Evolutionary conservation across 768 basidiomycete species (phyloP).

Genomic region (Boletus rubescentipes): DNA sequence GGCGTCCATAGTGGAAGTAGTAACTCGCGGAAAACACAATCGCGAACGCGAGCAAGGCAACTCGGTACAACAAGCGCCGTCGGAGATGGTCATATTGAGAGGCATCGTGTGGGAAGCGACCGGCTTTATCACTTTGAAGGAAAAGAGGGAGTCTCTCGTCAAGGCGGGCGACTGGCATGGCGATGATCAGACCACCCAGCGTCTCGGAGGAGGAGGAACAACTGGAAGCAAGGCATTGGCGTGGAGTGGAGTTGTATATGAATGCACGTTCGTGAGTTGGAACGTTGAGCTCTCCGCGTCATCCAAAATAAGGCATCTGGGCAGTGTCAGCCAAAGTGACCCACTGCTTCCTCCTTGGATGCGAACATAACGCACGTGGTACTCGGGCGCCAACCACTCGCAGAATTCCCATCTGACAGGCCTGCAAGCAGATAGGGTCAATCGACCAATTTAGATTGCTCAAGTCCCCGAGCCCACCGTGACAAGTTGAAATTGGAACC

Average conservation of each 20-base stretch:
- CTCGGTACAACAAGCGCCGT: slow-evolving; percentile 1
- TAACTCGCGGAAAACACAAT: slow-evolving; percentile 15
- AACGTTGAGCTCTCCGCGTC: slow-evolving; percentile 1
- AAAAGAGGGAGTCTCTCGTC: slow-evolving; percentile 8
- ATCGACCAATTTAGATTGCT: not conserved
- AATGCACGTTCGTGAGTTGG: slow-evolving; percentile 26
- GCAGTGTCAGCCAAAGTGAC: not conserved
- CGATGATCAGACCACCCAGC: not conserved
- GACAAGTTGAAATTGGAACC: too few relatives aligned
- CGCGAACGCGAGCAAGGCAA: slow-evolving; percentile 14
- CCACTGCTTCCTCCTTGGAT: not conserved
- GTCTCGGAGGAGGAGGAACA: slow-evolving; percentile 2
- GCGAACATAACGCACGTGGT: not conserved
- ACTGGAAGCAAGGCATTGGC: not conserved
- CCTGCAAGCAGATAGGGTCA: not conserved
- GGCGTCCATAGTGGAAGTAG: slow-evolving; percentile 12
- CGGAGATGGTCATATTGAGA: not conserved
- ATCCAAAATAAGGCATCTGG: slow-evolving; percentile 7
- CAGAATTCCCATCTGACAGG: slow-evolving; percentile 5
- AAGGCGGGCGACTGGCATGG: not conserved
- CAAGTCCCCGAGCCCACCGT: not conserved
- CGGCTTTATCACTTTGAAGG: slow-evolving; percentile 4
- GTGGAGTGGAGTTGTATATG: slow-evolving; percentile 6
- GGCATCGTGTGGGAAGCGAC: not conserved
- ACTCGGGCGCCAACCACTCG: not conserved